Conservation (phyloP, 768 basidiomycete species). For the Suillus ampliporus region DNA sequence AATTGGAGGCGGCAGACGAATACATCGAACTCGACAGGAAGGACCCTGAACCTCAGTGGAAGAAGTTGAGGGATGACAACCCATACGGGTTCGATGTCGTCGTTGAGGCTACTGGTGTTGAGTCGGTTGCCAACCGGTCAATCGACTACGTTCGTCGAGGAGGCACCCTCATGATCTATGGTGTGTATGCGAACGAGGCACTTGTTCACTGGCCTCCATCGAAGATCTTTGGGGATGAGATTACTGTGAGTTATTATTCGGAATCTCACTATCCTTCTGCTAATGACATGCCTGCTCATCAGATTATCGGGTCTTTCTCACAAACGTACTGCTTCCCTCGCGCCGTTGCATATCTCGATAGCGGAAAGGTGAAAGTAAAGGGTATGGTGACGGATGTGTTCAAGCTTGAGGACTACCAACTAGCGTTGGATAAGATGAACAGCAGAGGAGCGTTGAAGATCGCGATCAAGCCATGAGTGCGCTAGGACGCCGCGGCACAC, state of each 20-base stretch:
- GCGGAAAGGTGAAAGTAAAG: conserved; percentile 80
- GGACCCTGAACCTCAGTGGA: conserved; percentile 80
- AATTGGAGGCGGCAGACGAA: conserved; percentile 80
- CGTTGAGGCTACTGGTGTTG: conserved; percentile 80
- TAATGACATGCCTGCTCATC: conserved; percentile 5
- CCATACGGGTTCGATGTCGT: conserved; percentile 93
- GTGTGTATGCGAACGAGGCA: conserved; percentile 88
- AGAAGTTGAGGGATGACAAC: conserved; percentile 76
- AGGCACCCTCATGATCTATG: conserved; percentile 87
- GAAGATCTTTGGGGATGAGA: conserved; percentile 80
- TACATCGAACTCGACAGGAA: conserved; percentile 85
- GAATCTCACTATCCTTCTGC: too few species aligned
- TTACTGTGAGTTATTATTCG: conserved; percentile 47
- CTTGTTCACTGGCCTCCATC: conserved; percentile 86
- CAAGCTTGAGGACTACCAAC: conserved; percentile 71
- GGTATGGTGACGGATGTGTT: conserved; percentile 80
- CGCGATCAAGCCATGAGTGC: conserved; percentile 56
- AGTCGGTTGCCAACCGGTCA: conserved; percentile 84
- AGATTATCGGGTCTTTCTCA: conserved; percentile 93
- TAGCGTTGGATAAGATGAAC: conserved; percentile 75
- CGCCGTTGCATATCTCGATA: conserved; percentile 87
- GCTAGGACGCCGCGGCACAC: neutral
- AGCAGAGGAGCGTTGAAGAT: conserved; percentile 67
- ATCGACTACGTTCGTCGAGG: conserved; percentile 90
- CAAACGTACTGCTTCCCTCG: conserved; percentile 91